These are phyloP conservation scores for Pulveroboletus frians DNA, from an alignment of 768 basidiomycete genomes.

Conservation along the genomic window DNA sequence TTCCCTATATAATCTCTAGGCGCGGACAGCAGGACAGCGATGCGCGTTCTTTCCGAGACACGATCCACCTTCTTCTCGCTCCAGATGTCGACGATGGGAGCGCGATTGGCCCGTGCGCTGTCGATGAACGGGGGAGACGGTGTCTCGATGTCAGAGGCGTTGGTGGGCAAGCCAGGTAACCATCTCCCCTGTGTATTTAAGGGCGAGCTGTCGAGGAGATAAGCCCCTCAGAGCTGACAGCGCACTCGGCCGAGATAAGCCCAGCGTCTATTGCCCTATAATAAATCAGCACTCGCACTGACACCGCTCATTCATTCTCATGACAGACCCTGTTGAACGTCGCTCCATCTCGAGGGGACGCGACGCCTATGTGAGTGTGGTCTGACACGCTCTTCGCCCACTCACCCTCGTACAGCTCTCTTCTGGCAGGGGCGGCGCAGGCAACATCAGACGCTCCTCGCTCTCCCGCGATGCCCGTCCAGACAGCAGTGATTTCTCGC, in stretches of 20 bases:
- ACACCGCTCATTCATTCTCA: neutral
- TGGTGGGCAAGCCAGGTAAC: conserved; percentile 17
- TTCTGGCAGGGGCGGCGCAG: conserved; percentile 63
- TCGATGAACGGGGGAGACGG: conserved; percentile 6
- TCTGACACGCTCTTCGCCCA: neutral
- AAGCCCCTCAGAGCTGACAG: conserved; percentile 18
- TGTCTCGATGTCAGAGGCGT: conserved; percentile 3
- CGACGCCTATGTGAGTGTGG: conserved; percentile 47
- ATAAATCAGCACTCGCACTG: neutral
- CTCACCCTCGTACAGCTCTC: conserved; percentile 37
- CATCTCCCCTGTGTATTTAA: conserved; percentile 1
- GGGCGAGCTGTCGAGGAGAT: conserved; percentile 5
- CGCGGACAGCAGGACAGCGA: neutral
- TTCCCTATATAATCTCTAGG: conserved; percentile 12
- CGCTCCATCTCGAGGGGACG: conserved; percentile 58
- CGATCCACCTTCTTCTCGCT: conserved; percentile 10
- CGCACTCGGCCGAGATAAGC: conserved; percentile 12
- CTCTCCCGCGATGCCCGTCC: conserved; percentile 41
- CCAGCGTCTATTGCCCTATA: neutral
- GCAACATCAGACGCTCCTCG: conserved; percentile 57
- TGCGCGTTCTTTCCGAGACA: conserved; percentile 5
- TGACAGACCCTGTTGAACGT: conserved; percentile 29
- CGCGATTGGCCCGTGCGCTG: conserved; percentile 12
- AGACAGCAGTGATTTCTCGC: conserved; percentile 45
- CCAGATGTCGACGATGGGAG: conserved; percentile 18